These are phyloP conservation scores for Trypanosoma congolense DNA, from an alignment of 208 protist species.

Conservation along the genomic window DNA sequence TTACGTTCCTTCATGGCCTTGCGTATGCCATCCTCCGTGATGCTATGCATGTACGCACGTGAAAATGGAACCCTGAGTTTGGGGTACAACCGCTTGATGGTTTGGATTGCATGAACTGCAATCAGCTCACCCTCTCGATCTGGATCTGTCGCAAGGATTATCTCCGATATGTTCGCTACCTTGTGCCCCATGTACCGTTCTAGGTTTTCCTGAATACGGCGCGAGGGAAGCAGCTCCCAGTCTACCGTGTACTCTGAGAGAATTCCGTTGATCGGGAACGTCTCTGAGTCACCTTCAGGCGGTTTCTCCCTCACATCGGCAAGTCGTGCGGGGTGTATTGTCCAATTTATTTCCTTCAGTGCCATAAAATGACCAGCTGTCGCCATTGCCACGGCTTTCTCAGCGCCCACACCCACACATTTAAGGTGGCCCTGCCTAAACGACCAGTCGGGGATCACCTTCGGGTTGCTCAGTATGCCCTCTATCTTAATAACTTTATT, in stretches of 20 bases:
- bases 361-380: conserved; percentile 88
- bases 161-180: conserved; percentile 71
- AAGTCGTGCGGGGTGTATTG: conserved; percentile 24
- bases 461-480: conserved; percentile 71
- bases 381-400: conserved; percentile 78
- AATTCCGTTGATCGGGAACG: conserved; percentile 55
- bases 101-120: conserved; percentile 76
- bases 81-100: conserved; percentile 73
- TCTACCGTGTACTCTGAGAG: conserved; percentile 63
- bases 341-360: conserved; percentile 72
- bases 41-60: conserved; percentile 90
- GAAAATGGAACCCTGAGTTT: conserved; percentile 76
- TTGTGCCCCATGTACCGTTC: conserved; percentile 78
- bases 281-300: conserved; percentile 9
- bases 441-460: conserved; percentile 81
- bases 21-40: conserved; percentile 80
- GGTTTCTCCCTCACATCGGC: not conserved
- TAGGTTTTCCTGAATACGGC: conserved; percentile 77
- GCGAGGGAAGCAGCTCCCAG: conserved; percentile 72
- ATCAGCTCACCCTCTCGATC: conserved; percentile 91
- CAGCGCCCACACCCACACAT: conserved; percentile 41
- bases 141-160: conserved; percentile 89
- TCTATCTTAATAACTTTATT: conserved; percentile 91
- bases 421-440: conserved; percentile 48
- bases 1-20: conserved; percentile 69